Percentiles rank a stretch among this genome's conserved stretches.
phyloP scores from a whole-genome alignment of 257 asterid genomes.

The Asclepias syriaca region DNA sequence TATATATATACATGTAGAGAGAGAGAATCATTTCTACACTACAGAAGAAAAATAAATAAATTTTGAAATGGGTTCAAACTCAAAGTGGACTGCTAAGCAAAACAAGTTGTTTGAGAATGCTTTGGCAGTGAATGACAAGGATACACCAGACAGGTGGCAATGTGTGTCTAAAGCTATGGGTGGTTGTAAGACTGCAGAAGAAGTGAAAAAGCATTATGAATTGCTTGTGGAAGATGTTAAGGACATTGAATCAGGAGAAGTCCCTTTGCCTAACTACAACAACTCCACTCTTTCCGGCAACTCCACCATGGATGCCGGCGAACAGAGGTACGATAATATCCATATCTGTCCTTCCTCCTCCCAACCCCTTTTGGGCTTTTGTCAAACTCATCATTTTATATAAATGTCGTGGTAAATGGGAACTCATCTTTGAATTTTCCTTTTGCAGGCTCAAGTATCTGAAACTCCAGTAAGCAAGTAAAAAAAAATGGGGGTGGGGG shows the following conservation, averaged over 20 bases:
- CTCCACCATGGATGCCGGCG: slow-evolving; percentile 8
- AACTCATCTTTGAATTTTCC: background rate
- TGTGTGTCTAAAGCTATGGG: slow-evolving; percentile 53
- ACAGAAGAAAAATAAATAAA: too few relatives aligned
- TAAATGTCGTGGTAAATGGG: too few relatives aligned
- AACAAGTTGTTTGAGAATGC: slow-evolving; percentile 73
- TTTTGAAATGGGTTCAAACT: slow-evolving; percentile 37
- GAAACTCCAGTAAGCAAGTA: slow-evolving; percentile 31
- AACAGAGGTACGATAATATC: slow-evolving; percentile 26
- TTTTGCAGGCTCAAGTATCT: slow-evolving; percentile 35
- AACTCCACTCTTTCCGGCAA: slow-evolving; percentile 11
- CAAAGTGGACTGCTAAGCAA: slow-evolving; percentile 48
- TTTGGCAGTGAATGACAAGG: slow-evolving; percentile 42
- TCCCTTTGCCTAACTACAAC: slow-evolving; percentile 55
- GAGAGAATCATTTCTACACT: too few relatives aligned
- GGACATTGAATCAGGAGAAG: slow-evolving; percentile 49
- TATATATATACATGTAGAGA: background rate
- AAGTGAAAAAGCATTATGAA: slow-evolving; percentile 55
- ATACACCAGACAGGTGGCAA: slow-evolving; percentile 52
- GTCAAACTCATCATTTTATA: too few relatives aligned
- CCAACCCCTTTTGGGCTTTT: too few relatives aligned
- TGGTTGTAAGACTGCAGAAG: slow-evolving; percentile 55
- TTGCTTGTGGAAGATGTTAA: slow-evolving; percentile 51
- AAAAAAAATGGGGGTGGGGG: background rate
- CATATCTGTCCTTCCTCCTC: too few relatives aligned